Percentiles rank a stretch among this genome's conserved stretches.
Evolutionary conservation across 192 early-diverging fungal genomes (phyloP).

Genomic region (Coemansia sp.): DNA sequence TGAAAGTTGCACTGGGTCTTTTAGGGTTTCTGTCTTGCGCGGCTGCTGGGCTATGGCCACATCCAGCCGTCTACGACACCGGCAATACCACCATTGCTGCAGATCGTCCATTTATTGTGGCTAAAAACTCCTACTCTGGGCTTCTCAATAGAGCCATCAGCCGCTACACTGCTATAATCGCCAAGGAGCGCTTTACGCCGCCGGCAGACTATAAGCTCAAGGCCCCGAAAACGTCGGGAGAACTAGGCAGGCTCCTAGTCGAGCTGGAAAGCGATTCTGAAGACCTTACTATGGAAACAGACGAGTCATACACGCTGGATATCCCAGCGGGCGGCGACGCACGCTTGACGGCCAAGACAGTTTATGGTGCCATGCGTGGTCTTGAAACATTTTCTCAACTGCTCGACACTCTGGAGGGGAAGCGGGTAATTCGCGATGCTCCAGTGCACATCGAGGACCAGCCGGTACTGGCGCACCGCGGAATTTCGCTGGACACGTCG

Average conservation of each 20-base stretch:
- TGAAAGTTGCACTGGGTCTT: constrained; percentile 21
- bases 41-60: constrained; percentile 45
- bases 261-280: constrained; percentile 46
- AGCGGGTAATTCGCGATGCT: constrained; percentile 54
- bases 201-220: constrained; percentile 46
- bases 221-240: constrained; percentile 2
- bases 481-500: constrained; percentile 66
- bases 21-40: constrained; percentile 21
- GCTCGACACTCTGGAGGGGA: constrained; percentile 45
- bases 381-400: constrained; percentile 74
- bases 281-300: constrained; percentile 56
- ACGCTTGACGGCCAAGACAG: constrained; percentile 56
- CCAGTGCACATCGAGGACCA: constrained; percentile 61
- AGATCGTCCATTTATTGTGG: constrained; percentile 23
- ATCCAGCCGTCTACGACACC: constrained; percentile 21
- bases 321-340: constrained; percentile 57
- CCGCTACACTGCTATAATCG: constrained; percentile 54
- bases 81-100: constrained; percentile 49
- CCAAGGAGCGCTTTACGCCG: constrained; percentile 50
- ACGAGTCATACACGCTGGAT: constrained; percentile 72
- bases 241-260: constrained; percentile 47
- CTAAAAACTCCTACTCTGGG: constrained; percentile 48
- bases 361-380: constrained; percentile 69
- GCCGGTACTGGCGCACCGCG: constrained; percentile 65
- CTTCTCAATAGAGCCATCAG: constrained; percentile 50